phyloP scores from a whole-genome alignment of 208 protist genomes.

The Acanthamoeba sp. region DNA sequence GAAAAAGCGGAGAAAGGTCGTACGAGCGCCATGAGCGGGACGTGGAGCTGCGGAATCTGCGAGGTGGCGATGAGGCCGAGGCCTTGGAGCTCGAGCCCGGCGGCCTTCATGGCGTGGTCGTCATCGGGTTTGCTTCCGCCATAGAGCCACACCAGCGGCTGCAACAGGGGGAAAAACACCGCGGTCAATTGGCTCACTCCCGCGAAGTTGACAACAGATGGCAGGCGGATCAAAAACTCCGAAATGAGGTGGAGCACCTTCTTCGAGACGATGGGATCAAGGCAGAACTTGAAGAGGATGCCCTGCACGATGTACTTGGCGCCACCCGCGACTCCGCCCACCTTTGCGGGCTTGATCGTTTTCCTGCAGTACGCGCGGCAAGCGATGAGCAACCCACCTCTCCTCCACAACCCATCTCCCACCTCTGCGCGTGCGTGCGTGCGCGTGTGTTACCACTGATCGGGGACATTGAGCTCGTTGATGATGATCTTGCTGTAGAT shows the following conservation, averaged over 20 bases:
- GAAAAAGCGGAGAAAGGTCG: not conserved
- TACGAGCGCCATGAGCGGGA: slow-evolving; percentile 27
- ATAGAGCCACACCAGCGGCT: slow-evolving; percentile 32
- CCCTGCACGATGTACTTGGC: slow-evolving; percentile 32
- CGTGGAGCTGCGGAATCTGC: not conserved
- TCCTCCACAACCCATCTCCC: no score
- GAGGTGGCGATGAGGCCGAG: not conserved
- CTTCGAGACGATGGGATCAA: not conserved
- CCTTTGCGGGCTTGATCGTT: slow-evolving; percentile 26
- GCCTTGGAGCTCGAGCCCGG: slow-evolving; percentile 8
- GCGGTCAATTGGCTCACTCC: no score
- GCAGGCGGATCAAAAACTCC: not conserved
- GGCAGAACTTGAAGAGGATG: slow-evolving; percentile 43
- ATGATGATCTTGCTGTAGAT: slow-evolving; percentile 60
- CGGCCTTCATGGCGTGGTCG: slow-evolving; percentile 34
- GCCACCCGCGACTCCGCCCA: slow-evolving; percentile 24
- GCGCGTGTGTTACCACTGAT: no score
- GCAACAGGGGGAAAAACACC: not conserved
- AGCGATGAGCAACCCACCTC: no score
- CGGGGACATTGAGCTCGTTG: slow-evolving; percentile 41
- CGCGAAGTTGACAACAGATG: no score
- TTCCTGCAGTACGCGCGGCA: not conserved
- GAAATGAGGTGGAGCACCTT: not conserved
- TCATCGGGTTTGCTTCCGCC: not conserved
- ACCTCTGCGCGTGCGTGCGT: no score